These are phyloP conservation scores for Lentinus polychrous DNA, from an alignment of 1,284 basidiomycete species.

Conservation along the genomic window DNA sequence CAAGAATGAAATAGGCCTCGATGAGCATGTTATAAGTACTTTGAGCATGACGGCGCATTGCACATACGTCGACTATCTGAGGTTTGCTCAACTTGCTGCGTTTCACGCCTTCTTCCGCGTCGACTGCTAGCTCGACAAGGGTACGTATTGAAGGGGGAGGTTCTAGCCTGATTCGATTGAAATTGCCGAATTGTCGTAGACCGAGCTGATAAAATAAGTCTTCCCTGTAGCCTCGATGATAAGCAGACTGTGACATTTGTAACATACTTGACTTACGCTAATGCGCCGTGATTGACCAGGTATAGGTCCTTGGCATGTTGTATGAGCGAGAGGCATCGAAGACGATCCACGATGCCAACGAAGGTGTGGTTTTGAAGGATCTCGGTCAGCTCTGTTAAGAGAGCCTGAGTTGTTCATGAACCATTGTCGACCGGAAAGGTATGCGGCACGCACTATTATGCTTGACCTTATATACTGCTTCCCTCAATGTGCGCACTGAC, in stretches of 20 bases:
- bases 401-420: constrained; percentile 5
- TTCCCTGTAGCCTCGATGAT: constrained; percentile 49
- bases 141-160: constrained; percentile 73
- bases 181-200: constrained; percentile 86
- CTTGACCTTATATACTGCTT: constrained; percentile 49
- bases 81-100: constrained; percentile 43
- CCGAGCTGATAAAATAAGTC: constrained; percentile 95
- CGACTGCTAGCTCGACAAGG: constrained; percentile 75
- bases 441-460: constrained; percentile 55
- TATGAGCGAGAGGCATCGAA: constrained; percentile 71
- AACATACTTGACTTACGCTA: constrained; percentile 52
- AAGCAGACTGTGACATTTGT: not conserved
- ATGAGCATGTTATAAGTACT: too few species aligned
- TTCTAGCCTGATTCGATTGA: constrained; percentile 70
- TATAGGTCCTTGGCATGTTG: constrained; percentile 89
- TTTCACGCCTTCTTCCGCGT: constrained; percentile 56
- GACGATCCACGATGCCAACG: constrained; percentile 86
- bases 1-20: not conserved
- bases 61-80: constrained; percentile 68
- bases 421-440: not conserved
- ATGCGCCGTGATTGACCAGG: constrained; percentile 77
- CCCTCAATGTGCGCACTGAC: constrained; percentile 71
- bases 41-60: too few species aligned
- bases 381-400: constrained; percentile 65
- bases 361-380: constrained; percentile 87